These are phyloP conservation scores for Vachellia pachyceras DNA, from an alignment of 306 rosid species.

Conservation along the genomic window DNA sequence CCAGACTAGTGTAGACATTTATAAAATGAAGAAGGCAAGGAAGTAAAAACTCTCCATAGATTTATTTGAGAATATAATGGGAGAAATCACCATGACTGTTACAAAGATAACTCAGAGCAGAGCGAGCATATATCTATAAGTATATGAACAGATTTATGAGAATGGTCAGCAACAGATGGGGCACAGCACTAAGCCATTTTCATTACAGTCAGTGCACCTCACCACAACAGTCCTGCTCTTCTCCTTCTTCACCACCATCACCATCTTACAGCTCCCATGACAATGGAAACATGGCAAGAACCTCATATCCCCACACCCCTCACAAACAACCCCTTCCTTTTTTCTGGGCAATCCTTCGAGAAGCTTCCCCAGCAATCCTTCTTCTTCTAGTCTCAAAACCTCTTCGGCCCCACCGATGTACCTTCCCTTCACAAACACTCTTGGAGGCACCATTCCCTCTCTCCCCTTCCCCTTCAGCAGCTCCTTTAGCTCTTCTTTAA, in stretches of 20 bases:
- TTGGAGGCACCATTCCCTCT: constrained; percentile 61
- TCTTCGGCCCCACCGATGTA: constrained; percentile 78
- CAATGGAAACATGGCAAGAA: constrained; percentile 84
- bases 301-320: constrained; percentile 82
- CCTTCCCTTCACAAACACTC: constrained; percentile 72
- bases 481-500: constrained; percentile 61
- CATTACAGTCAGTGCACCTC: constrained; percentile 79
- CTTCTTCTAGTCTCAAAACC: constrained; percentile 62
- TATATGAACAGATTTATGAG: constrained; percentile 17
- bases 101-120: neutral
- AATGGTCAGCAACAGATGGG: constrained; percentile 67
- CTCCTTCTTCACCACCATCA: constrained; percentile 44
- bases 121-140: neutral
- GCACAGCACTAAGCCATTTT: constrained; percentile 86
- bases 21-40: neutral
- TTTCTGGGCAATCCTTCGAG: constrained; percentile 73
- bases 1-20: neutral
- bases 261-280: constrained; percentile 81
- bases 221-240: constrained; percentile 48
- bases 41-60: neutral
- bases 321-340: constrained; percentile 64
- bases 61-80: constrained; percentile 15
- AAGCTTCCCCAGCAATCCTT: constrained; percentile 61
- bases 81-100: constrained; percentile 21
- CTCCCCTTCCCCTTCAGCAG: constrained; percentile 55